A percentile compares a stretch with the other conserved stretches of the same genome.
Conservation (phyloP, 1,139 yeast genomes). For the Blastobotrys proliferans region DNA sequence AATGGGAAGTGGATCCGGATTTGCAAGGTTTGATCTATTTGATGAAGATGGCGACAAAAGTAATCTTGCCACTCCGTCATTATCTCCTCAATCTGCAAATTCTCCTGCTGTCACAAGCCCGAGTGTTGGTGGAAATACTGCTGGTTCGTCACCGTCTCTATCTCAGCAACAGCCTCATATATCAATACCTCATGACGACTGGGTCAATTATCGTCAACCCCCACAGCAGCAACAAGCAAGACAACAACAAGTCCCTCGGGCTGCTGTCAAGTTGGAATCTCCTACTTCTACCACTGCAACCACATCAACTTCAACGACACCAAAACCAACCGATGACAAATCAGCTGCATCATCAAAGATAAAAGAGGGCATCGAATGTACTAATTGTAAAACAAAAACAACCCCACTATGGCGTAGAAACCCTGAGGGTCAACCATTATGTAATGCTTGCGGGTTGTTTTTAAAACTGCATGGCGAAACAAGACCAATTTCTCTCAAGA, state of each 20-base stretch:
- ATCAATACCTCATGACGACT: too few relatives aligned
- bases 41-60: constrained; percentile 21
- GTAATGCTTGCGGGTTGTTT: constrained; percentile 91
- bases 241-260: too few relatives aligned
- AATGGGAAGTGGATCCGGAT: constrained; percentile 1
- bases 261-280: too few relatives aligned
- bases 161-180: too few relatives aligned
- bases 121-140: too few relatives aligned
- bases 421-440: constrained; percentile 83
- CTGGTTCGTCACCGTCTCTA: too few relatives aligned
- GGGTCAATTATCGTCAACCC: too few relatives aligned
- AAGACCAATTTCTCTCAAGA: constrained; percentile 79
- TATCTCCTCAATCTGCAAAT: constrained; percentile 20
- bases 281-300: too few relatives aligned
- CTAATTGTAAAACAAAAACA: constrained; percentile 84
- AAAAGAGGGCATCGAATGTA: constrained; percentile 43
- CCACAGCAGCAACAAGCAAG: too few relatives aligned
- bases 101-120: constrained; percentile 11
- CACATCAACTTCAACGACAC: constrained; percentile 11
- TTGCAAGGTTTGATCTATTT: constrained; percentile 26
- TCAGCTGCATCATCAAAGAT: constrained; percentile 6
- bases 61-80: constrained; percentile 23
- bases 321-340: too few relatives aligned
- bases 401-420: constrained; percentile 93
- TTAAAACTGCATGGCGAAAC: constrained; percentile 87